phyloP scores from a whole-genome alignment of 148 eudicot species.

The Persicaria maculosa region DNA sequence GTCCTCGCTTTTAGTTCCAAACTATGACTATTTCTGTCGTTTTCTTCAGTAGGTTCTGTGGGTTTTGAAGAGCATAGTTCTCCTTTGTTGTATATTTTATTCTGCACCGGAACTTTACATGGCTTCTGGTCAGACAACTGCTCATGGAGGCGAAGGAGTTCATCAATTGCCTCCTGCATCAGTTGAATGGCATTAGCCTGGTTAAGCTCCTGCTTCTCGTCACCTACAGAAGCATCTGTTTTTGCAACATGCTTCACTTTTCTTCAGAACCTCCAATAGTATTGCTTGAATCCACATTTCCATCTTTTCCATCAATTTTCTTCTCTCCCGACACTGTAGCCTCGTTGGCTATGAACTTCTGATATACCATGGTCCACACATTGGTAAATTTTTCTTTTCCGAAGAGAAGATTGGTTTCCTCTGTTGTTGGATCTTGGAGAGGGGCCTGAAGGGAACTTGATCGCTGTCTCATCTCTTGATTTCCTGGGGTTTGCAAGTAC shows the following conservation, averaged over 20 bases:
- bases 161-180: slow-evolving; percentile 78
- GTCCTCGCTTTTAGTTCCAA: slow-evolving; percentile 11
- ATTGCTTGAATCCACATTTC: not conserved
- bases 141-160: slow-evolving; percentile 70
- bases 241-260: too few relatives aligned
- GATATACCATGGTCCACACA: slow-evolving; percentile 12
- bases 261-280: not conserved
- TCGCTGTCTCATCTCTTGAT: not conserved
- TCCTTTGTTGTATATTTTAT: not conserved
- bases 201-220: slow-evolving; percentile 34
- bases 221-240: not conserved
- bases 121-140: slow-evolving; percentile 35
- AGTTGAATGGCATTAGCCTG: slow-evolving; percentile 62
- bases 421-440: slow-evolving; percentile 15
- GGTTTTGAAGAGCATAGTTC: slow-evolving; percentile 14
- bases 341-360: slow-evolving; percentile 6
- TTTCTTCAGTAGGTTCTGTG: slow-evolving; percentile 11
- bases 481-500: not conserved
- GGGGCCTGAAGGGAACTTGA: not conserved
- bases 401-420: slow-evolving; percentile 18
- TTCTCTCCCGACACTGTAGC: not conserved
- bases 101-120: not conserved
- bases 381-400: slow-evolving; percentile 40
- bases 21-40: not conserved
- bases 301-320: not conserved